phyloP scores from a whole-genome alignment of 305 asterid genomes.

The Andrographis paniculata region DNA sequence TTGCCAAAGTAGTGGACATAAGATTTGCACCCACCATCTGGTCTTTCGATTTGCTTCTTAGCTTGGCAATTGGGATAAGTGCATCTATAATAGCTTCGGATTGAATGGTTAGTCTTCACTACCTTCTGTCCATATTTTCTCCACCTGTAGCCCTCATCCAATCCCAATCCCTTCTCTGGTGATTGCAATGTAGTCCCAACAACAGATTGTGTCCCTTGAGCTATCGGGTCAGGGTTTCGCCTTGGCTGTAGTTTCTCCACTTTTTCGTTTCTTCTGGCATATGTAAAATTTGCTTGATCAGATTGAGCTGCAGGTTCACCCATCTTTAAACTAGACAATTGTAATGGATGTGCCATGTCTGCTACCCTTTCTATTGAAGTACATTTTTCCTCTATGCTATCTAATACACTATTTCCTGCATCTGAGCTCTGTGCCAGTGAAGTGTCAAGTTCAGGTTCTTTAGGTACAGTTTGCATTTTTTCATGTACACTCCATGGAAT shows the following conservation, averaged over 20 bases:
- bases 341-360: constrained; percentile 21
- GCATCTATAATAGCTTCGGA: constrained; percentile 88
- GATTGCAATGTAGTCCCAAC: constrained; percentile 33
- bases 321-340: constrained; percentile 23
- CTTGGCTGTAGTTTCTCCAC: constrained; percentile 78
- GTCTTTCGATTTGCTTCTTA: constrained; percentile 80
- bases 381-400: constrained; percentile 21
- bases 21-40: constrained; percentile 59
- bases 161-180: constrained; percentile 49
- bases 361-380: constrained; percentile 16
- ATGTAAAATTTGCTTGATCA: constrained; percentile 32
- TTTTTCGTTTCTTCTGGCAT: constrained; percentile 42
- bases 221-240: constrained; percentile 53
- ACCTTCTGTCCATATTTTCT: constrained; percentile 95
- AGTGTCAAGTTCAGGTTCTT: constrained; percentile 15
- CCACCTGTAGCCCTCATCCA: constrained; percentile 90
- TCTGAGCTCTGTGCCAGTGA: constrained; percentile 18
- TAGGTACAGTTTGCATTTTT: constrained; percentile 8
- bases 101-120: constrained; percentile 73
- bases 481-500: constrained; percentile 10
- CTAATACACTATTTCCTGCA: constrained; percentile 19
- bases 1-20: constrained; percentile 59
- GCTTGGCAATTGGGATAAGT: constrained; percentile 62
- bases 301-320: constrained; percentile 30
- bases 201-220: constrained; percentile 35